These are phyloP conservation scores for Cutaneotrichosporon mucoides DNA, from an alignment of 1,284 basidiomycete species.

Conservation along the genomic window DNA sequence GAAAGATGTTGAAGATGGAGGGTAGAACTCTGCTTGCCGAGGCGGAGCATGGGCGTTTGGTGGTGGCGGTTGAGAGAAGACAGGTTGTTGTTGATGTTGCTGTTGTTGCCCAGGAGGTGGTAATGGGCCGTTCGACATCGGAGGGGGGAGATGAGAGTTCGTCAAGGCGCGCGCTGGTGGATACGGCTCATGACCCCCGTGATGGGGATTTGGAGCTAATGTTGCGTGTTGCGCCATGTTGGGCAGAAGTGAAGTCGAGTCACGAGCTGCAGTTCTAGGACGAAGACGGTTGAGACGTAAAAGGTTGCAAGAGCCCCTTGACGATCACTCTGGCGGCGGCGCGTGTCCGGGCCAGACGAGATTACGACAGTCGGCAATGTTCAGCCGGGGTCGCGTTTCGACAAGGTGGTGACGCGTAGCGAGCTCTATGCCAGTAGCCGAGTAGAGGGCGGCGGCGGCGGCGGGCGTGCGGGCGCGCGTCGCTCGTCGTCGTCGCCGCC, in stretches of 20 bases:
- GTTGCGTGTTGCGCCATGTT: neutral
- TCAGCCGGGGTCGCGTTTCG: neutral
- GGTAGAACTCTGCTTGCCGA: neutral
- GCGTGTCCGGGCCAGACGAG: too few relatives aligned
- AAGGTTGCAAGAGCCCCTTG: neutral
- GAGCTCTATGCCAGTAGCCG: neutral
- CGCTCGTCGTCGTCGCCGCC: slow-evolving; percentile 4
- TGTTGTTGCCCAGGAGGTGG: neutral
- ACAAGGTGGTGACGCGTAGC: neutral
- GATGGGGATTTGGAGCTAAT: neutral
- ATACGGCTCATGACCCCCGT: slow-evolving; percentile 1
- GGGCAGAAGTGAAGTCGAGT: neutral
- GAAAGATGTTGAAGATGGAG: neutral
- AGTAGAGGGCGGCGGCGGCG: neutral
- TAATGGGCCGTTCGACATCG: neutral
- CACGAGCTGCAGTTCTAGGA: neutral
- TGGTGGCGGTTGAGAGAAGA: neutral
- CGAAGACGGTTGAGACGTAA: neutral
- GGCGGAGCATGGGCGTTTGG: neutral
- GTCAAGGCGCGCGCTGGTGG: neutral
- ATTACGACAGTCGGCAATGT: neutral
- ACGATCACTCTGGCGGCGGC: neutral
- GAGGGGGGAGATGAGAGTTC: neutral
- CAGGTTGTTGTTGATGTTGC: neutral
- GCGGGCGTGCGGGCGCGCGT: neutral